Evolutionary conservation across 2,329 filamentous ascomycete genomes (phyloP).

Genomic region (Davidsoniella neocaledoniae): DNA sequence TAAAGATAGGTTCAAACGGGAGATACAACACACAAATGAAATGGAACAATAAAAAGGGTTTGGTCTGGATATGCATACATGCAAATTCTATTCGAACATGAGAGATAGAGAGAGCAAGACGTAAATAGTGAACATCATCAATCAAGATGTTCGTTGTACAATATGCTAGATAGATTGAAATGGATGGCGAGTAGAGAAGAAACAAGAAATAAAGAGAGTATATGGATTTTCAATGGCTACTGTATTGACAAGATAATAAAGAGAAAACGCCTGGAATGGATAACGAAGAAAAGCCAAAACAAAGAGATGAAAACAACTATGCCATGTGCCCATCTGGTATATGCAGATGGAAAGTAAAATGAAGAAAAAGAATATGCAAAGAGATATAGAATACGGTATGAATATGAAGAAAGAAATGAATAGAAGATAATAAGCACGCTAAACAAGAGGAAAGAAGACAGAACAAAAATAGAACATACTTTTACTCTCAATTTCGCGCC

Average conservation of each 20-base stretch:
- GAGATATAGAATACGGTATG: too few relatives aligned
- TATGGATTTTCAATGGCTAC: not conserved
- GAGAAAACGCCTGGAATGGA: not conserved
- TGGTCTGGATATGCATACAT: too few relatives aligned
- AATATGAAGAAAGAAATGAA: too few relatives aligned
- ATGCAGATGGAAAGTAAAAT: not conserved
- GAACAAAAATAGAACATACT: not conserved
- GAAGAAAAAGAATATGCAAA: not conserved
- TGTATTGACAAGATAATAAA: not conserved
- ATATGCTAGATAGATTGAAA: too few relatives aligned
- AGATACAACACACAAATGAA: too few relatives aligned
- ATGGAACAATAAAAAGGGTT: too few relatives aligned
- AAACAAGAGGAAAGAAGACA: not conserved
- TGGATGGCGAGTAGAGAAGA: too few relatives aligned
- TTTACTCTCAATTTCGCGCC: not conserved
- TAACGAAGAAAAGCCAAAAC: not conserved
- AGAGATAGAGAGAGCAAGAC: not conserved
- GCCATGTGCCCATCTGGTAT: too few relatives aligned
- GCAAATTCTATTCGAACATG: not conserved
- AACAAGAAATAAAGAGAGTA: not conserved
- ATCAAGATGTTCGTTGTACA: too few relatives aligned
- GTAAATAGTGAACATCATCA: not conserved
- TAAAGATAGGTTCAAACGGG: too few relatives aligned
- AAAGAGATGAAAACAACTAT: slow-evolving; percentile 1
- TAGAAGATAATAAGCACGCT: too few relatives aligned